Conservation (phyloP, 768 basidiomycete genomes). For the Candolleomyces aberdarensis region DNA sequence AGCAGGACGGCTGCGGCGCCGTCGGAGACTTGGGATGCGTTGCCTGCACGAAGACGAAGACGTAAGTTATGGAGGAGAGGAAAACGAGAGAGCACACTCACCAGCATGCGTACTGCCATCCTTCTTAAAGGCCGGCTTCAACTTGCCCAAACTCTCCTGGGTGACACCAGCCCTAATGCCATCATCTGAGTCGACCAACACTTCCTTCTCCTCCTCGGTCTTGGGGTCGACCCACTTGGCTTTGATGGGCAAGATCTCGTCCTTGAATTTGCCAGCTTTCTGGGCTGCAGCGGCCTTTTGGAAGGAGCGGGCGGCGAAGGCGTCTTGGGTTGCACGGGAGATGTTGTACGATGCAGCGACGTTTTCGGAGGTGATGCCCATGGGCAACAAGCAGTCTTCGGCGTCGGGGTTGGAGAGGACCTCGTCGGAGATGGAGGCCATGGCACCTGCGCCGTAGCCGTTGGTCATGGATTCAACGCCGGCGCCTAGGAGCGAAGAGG, state of each 20-base stretch:
- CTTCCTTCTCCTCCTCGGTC: slow-evolving; percentile 61
- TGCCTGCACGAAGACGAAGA: slow-evolving; percentile 37
- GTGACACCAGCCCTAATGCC: slow-evolving; percentile 87
- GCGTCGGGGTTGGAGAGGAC: slow-evolving; percentile 66
- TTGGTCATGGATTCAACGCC: slow-evolving; percentile 91
- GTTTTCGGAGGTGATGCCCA: slow-evolving; percentile 96
- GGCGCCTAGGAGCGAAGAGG: slow-evolving; percentile 53
- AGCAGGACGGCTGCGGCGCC: slow-evolving; percentile 90
- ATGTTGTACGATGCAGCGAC: slow-evolving; percentile 77
- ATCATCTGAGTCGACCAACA: slow-evolving; percentile 78
- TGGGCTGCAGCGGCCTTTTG: slow-evolving; percentile 79
- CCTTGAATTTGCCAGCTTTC: slow-evolving; percentile 77
- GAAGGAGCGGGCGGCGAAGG: slow-evolving; percentile 81
- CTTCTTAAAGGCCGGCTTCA: slow-evolving; percentile 83
- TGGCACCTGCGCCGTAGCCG: slow-evolving; percentile 60
- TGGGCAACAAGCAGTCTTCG: slow-evolving; percentile 79
- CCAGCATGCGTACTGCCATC: slow-evolving; percentile 76
- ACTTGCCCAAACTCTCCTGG: slow-evolving; percentile 67
- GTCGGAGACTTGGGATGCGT: slow-evolving; percentile 88
- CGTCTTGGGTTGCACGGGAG: slow-evolving; percentile 75
- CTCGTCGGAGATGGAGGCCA: slow-evolving; percentile 59
- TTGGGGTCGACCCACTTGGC: slow-evolving; percentile 70
- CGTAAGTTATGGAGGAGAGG: neutral
- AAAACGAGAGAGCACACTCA: slow-evolving; percentile 11
- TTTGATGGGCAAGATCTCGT: slow-evolving; percentile 80